phyloP scores from a whole-genome alignment of 768 basidiomycete genomes.

The Peribolospora baueri region DNA sequence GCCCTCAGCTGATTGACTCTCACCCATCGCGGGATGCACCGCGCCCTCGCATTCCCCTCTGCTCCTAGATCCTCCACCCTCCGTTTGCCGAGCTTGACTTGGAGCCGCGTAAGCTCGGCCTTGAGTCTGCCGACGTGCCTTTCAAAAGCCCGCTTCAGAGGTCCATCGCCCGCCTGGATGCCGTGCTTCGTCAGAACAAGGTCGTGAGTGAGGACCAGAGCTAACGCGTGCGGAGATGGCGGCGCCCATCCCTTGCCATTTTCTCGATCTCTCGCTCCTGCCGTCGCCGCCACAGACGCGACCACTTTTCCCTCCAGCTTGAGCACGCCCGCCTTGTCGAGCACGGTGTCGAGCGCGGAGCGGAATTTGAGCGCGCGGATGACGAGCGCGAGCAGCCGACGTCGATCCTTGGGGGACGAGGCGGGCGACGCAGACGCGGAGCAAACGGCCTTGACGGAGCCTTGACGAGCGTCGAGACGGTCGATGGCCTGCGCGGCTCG shows the following conservation, averaged over 20 bases:
- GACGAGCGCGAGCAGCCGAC: too few species aligned
- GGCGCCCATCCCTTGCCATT: constrained; percentile 15
- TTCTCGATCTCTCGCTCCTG: too few species aligned
- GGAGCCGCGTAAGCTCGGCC: constrained; percentile 23
- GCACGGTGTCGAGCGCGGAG: too few species aligned
- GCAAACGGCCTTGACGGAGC: too few species aligned
- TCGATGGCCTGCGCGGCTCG: too few species aligned
- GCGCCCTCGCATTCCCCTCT: constrained; percentile 4
- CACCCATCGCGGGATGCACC: constrained; percentile 33
- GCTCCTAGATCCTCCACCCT: constrained; percentile 6
- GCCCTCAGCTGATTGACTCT: constrained; percentile 54
- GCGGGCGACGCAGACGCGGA: too few species aligned
- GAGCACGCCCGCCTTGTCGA: too few species aligned
- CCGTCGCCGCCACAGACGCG: too few species aligned
- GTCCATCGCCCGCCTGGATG: constrained; percentile 75
- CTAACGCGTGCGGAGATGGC: constrained; percentile 40
- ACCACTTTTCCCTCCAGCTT: too few species aligned
- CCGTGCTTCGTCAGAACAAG: constrained; percentile 50
- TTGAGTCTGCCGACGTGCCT: constrained; percentile 14
- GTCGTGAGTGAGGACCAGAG: constrained; percentile 75
- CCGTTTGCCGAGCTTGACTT: constrained; percentile 39
- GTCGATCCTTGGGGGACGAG: too few species aligned
- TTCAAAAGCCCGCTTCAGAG: constrained; percentile 70
- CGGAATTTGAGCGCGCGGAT: too few species aligned
- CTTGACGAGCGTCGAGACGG: too few species aligned